These are phyloP conservation scores for Sporothrix variecibatus DNA, from an alignment of 2,329 filamentous ascomycete species.

Conservation along the genomic window DNA sequence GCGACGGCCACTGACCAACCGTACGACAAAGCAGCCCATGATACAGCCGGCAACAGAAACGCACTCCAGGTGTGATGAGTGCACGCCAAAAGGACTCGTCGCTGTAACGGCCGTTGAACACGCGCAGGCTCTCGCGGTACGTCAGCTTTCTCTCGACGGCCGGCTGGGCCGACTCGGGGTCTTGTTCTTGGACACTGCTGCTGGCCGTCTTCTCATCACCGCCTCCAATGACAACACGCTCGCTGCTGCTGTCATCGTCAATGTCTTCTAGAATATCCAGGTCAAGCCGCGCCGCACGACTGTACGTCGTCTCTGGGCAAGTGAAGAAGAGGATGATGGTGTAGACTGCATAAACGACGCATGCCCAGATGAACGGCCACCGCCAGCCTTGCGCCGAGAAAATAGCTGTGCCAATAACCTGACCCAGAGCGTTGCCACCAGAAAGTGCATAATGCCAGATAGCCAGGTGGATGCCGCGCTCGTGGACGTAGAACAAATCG, in stretches of 20 bases:
- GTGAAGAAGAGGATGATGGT: slow-evolving; percentile 43
- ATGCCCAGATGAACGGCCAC: slow-evolving; percentile 23
- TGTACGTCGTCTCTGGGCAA: slow-evolving; percentile 47
- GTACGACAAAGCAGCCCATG: slow-evolving; percentile 45
- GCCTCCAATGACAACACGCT: background rate
- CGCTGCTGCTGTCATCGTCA: slow-evolving; percentile 15
- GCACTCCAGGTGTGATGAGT: slow-evolving; percentile 42
- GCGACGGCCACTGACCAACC: slow-evolving; percentile 41
- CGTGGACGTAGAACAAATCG: slow-evolving; percentile 59
- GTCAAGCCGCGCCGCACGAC: background rate
- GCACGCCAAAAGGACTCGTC: slow-evolving; percentile 31
- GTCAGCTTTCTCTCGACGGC: slow-evolving; percentile 26
- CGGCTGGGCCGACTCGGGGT: background rate
- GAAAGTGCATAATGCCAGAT: slow-evolving; percentile 33
- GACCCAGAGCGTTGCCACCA: slow-evolving; percentile 22
- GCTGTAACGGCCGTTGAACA: slow-evolving; percentile 30
- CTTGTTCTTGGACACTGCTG: background rate
- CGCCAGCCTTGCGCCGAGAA: slow-evolving; percentile 10
- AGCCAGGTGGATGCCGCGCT: slow-evolving; percentile 43
- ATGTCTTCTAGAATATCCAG: slow-evolving; percentile 24
- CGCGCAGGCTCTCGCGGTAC: slow-evolving; percentile 31
- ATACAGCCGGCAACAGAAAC: slow-evolving; percentile 46
- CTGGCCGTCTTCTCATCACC: background rate
- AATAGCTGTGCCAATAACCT: slow-evolving; percentile 14
- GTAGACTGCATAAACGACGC: slow-evolving; percentile 42